Conservation (phyloP, 108 stramenopile species). For the Craspedostauros australis region DNA sequence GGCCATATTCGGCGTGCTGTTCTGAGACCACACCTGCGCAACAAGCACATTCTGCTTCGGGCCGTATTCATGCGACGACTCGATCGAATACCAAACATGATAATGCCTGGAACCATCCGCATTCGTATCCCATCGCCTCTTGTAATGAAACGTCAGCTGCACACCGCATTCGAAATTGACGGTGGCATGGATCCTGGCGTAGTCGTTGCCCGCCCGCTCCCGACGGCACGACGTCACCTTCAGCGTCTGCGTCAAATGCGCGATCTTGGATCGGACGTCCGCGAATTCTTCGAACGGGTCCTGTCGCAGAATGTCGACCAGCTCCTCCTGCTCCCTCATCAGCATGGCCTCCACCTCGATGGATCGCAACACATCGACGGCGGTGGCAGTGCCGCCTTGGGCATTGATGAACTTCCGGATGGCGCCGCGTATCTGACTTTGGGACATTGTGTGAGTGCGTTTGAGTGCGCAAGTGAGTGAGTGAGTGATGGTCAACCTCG, state of each 20-base stretch:
- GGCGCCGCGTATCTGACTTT: conserved; percentile 13
- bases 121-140: conserved; percentile 21
- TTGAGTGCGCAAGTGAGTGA: too few relatives aligned
- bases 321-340: conserved; percentile 40
- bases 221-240: conserved; percentile 51
- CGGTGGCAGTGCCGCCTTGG: conserved; percentile 18
- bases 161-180: conserved; percentile 28
- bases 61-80: conserved; percentile 49
- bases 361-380: conserved; percentile 53
- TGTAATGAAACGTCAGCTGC: conserved; percentile 31
- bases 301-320: conserved; percentile 32
- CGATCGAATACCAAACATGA: conserved; percentile 60
- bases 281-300: conserved; percentile 54
- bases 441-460: too few relatives aligned
- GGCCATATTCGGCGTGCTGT: conserved; percentile 35
- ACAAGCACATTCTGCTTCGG: conserved; percentile 41
- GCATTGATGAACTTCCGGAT: conserved; percentile 10
- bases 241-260: conserved; percentile 34
- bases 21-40: conserved; percentile 45
- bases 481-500: too few relatives aligned
- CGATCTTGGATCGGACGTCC: conserved; percentile 21
- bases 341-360: conserved; percentile 54
- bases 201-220: conserved; percentile 29
- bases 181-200: conserved; percentile 39
- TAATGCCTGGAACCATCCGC: too few relatives aligned